These are phyloP conservation scores for Mycena vitilis DNA, from an alignment of 768 basidiomycete genomes.

Conservation along the genomic window DNA sequence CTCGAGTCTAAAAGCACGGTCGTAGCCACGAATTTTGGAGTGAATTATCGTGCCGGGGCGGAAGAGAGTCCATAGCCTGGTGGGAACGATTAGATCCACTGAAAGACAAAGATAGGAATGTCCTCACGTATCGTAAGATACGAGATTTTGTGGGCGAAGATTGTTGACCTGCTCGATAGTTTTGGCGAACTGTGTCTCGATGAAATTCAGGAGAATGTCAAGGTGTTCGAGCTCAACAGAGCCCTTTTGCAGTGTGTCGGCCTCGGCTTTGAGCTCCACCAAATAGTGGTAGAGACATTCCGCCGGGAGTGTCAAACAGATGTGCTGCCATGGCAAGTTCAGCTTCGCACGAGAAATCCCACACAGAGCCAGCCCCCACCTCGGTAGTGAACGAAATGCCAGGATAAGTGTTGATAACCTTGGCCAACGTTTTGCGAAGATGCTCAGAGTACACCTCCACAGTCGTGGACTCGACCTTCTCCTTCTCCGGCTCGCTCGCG, in stretches of 20 bases:
- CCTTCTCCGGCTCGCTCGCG: conserved; percentile 18
- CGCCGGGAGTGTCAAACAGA: conserved; percentile 19
- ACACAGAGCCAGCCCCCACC: conserved; percentile 1
- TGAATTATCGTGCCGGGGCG: conserved; percentile 28
- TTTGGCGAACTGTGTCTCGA: conserved; percentile 27
- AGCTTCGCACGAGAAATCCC: not conserved
- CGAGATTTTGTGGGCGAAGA: conserved; percentile 27
- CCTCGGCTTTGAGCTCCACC: conserved; percentile 23
- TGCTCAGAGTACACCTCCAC: conserved; percentile 28
- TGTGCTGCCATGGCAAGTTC: conserved; percentile 19
- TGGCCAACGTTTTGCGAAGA: conserved; percentile 22
- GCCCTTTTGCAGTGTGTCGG: conserved; percentile 17
- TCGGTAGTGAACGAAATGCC: conserved; percentile 28
- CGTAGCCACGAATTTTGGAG: conserved; percentile 31
- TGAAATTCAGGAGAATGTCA: conserved; percentile 24
- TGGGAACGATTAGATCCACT: not conserved
- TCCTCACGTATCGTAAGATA: conserved; percentile 27
- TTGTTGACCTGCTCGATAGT: conserved; percentile 31
- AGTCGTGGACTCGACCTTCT: conserved; percentile 25
- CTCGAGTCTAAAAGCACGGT: conserved; percentile 27
- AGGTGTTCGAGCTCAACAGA: conserved; percentile 27
- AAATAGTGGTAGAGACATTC: conserved; percentile 29
- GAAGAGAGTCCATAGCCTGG: conserved; percentile 29
- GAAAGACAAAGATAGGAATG: not conserved
- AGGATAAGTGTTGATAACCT: conserved; percentile 22